Percentiles rank a stretch among this genome's conserved stretches.
Evolutionary conservation across 148 eudicot genomes (phyloP).

Genomic region (Polygonum aviculare): DNA sequence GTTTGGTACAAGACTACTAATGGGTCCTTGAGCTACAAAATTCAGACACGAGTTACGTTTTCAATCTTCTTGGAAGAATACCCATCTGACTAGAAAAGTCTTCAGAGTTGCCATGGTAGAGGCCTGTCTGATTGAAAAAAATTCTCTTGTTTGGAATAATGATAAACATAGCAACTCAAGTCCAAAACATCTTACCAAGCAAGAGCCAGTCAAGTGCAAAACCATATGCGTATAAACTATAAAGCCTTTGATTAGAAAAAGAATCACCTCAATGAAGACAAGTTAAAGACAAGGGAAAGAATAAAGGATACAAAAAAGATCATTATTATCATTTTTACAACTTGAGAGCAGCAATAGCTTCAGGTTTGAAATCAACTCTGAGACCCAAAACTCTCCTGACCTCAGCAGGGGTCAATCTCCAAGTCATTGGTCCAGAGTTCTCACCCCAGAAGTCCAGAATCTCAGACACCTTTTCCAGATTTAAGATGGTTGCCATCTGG

Average conservation of each 20-base stretch:
- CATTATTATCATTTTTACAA: conserved; percentile 22
- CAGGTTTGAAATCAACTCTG: conserved; percentile 86
- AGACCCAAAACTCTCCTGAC: conserved; percentile 84
- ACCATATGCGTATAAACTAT: neutral
- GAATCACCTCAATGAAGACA: neutral
- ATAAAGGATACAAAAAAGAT: conserved; percentile 5
- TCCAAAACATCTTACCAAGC: neutral
- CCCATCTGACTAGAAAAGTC: neutral
- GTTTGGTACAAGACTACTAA: neutral
- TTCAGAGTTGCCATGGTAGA: neutral
- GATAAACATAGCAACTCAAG: neutral
- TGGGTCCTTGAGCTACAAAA: neutral
- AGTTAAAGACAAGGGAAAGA: neutral
- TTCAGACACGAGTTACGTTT: neutral
- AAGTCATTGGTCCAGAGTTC: conserved; percentile 96
- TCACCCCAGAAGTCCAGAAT: conserved; percentile 98
- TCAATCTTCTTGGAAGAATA: neutral
- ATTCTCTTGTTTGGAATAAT: neutral
- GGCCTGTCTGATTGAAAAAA: neutral
- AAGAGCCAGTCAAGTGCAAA: neutral
- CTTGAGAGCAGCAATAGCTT: conserved; percentile 82
- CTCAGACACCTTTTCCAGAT: conserved; percentile 90
- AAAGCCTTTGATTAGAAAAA: neutral
- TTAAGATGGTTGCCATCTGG: conserved; percentile 88
- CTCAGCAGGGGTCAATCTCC: conserved; percentile 93